Conservation (phyloP, 2,329 filamentous ascomycete genomes). For the Botryotinia convoluta region DNA sequence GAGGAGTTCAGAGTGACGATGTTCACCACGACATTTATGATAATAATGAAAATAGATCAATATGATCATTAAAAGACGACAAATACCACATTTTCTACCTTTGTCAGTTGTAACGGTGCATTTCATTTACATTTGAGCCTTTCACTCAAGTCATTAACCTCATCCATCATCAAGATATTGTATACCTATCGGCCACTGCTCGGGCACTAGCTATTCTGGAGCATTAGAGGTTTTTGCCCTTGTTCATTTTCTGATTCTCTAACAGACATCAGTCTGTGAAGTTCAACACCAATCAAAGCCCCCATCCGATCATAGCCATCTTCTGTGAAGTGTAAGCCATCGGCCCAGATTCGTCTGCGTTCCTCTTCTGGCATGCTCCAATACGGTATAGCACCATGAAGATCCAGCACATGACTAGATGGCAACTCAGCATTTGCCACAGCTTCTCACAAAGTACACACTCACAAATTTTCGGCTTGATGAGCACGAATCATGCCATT, state of each 20-base stretch:
- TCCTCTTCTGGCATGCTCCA: conserved; percentile 47
- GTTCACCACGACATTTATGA: conserved; percentile 17
- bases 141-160: not conserved
- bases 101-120: not conserved
- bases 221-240: not conserved
- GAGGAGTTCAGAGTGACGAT: conserved; percentile 4
- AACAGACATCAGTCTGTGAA: conserved; percentile 47
- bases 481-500: conserved; percentile 54
- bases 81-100: not conserved
- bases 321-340: conserved; percentile 57
- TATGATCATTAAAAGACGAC: conserved; percentile 1
- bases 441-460: conserved; percentile 25
- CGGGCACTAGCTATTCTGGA: not conserved
- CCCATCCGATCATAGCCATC: conserved; percentile 64
- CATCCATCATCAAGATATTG: not conserved
- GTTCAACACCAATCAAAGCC: conserved; percentile 50
- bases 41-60: conserved; percentile 12
- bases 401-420: conserved; percentile 54
- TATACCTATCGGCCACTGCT: not conserved
- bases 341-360: conserved; percentile 55
- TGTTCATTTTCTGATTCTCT: conserved; percentile 27
- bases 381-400: conserved; percentile 54
- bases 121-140: not conserved
- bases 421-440: not conserved
- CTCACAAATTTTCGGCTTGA: conserved; percentile 52